These are phyloP conservation scores for Lipomyces chichibuensis DNA, from an alignment of 805 yeast genomes.

Conservation along the genomic window DNA sequence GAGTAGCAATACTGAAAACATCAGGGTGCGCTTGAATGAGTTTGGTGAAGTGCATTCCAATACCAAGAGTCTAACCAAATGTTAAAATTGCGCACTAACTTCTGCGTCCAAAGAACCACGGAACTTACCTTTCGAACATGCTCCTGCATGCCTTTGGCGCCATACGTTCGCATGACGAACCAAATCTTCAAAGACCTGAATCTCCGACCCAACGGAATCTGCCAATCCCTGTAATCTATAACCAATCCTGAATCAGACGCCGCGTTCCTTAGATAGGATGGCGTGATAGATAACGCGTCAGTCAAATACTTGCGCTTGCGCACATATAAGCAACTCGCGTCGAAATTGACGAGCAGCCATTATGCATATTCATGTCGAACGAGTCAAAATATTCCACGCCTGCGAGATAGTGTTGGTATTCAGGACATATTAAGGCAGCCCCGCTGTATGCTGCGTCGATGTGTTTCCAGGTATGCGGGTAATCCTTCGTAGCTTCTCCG, in stretches of 20 bases:
- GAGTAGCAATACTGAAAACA: conserved; percentile 25
- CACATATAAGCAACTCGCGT: conserved; percentile 36
- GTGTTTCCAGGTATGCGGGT: conserved; percentile 34
- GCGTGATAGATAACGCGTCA: conserved; percentile 36
- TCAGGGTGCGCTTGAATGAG: conserved; percentile 21
- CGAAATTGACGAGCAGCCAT: conserved; percentile 38
- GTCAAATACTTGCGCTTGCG: conserved; percentile 32
- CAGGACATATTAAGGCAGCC: conserved; percentile 37
- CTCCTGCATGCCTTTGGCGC: conserved; percentile 32
- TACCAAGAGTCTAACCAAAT: conserved; percentile 12
- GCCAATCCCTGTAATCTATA: conserved; percentile 39
- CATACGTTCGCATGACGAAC: conserved; percentile 39
- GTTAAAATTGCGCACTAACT: neutral
- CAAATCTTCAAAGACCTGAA: conserved; percentile 38
- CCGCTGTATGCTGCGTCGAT: conserved; percentile 39
- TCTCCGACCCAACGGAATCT: conserved; percentile 37
- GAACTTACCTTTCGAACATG: conserved; percentile 26
- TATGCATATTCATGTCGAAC: conserved; percentile 39
- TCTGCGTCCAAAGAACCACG: neutral
- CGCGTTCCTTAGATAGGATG: conserved; percentile 34
- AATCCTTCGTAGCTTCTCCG: conserved; percentile 20
- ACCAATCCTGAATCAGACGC: conserved; percentile 36
- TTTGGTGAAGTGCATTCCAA: conserved; percentile 31
- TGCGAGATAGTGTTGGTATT: conserved; percentile 25
- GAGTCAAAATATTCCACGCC: conserved; percentile 36